These are phyloP conservation scores for Citeromyces matritensis DNA, from an alignment of 805 yeast genomes.

Conservation along the genomic window DNA sequence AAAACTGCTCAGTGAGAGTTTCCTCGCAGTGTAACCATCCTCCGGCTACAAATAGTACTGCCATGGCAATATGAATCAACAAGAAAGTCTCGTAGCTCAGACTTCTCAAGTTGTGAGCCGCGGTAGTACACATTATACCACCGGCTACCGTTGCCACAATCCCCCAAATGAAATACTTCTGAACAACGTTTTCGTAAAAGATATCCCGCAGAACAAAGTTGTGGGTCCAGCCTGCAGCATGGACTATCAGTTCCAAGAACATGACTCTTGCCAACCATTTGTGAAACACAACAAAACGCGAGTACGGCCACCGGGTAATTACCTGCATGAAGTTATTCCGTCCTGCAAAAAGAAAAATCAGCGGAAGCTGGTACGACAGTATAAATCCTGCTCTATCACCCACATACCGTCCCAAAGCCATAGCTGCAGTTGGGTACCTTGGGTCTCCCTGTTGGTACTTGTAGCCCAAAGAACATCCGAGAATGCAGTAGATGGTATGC, in stretches of 20 bases:
- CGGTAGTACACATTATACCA: constrained; percentile 28
- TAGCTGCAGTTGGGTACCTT: constrained; percentile 6
- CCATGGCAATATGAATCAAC: constrained; percentile 40
- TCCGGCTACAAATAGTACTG: constrained; percentile 32
- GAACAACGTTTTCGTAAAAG: constrained; percentile 8
- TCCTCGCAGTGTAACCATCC: constrained; percentile 40
- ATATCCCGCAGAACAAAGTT: constrained; percentile 9
- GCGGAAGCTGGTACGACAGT: constrained; percentile 29
- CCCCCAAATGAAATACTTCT: constrained; percentile 14
- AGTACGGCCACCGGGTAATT: constrained; percentile 40
- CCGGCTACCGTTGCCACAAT: constrained; percentile 22
- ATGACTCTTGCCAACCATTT: constrained; percentile 37
- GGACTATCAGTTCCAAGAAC: constrained; percentile 25
- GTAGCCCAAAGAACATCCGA: constrained; percentile 9
- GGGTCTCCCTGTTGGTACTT: constrained; percentile 8
- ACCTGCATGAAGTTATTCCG: constrained; percentile 47
- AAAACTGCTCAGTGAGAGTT: constrained; percentile 18
- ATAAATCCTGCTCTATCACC: constrained; percentile 42
- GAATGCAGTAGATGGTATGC: constrained; percentile 15
- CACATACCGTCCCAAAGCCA: constrained; percentile 16
- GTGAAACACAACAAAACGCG: constrained; percentile 42
- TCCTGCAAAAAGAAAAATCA: constrained; percentile 42
- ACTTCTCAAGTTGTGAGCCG: constrained; percentile 34
- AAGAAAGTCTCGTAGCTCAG: constrained; percentile 46
- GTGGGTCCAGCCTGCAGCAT: constrained; percentile 17